phyloP scores from a whole-genome alignment of 2,329 filamentous ascomycete genomes.

The Verticillium nubilum region DNA sequence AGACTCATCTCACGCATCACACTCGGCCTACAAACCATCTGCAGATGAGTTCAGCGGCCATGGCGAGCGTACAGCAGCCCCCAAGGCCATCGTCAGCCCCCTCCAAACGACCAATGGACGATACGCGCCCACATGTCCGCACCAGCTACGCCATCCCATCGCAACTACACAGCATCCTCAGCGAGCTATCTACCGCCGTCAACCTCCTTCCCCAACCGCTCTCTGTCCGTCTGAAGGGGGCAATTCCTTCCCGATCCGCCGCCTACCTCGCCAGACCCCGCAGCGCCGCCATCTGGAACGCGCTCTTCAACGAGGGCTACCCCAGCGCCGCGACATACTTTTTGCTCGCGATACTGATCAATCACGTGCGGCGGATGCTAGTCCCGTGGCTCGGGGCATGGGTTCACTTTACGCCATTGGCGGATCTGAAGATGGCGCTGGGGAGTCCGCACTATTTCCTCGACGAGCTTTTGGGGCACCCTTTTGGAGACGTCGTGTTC shows the following conservation, averaged over 20 bases:
- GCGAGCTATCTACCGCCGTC: neutral
- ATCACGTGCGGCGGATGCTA: conserved; percentile 32
- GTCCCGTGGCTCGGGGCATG: conserved; percentile 22
- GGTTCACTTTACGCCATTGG: conserved; percentile 23
- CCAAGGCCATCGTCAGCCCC: neutral
- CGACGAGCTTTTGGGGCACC: conserved; percentile 15
- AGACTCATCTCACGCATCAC: too few species aligned
- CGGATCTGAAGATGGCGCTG: conserved; percentile 27
- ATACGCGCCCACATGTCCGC: too few species aligned
- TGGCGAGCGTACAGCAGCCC: neutral
- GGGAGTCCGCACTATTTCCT: conserved; percentile 29
- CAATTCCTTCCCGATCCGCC: neutral
- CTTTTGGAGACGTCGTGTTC: conserved; percentile 9
- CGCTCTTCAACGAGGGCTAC: conserved; percentile 14
- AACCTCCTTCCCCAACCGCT: neutral
- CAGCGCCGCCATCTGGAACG: neutral
- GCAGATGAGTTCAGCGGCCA: too few species aligned
- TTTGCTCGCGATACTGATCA: conserved; percentile 26
- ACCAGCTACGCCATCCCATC: neutral
- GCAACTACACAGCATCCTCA: neutral
- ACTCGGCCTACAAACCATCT: too few species aligned
- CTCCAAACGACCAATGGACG: too few species aligned
- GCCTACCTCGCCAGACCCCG: neutral
- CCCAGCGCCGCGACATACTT: conserved; percentile 19
- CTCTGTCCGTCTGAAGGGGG: neutral